Conservation (phyloP, 2,329 filamentous ascomycete genomes). For the Allantophomopsis cytisporea region DNA sequence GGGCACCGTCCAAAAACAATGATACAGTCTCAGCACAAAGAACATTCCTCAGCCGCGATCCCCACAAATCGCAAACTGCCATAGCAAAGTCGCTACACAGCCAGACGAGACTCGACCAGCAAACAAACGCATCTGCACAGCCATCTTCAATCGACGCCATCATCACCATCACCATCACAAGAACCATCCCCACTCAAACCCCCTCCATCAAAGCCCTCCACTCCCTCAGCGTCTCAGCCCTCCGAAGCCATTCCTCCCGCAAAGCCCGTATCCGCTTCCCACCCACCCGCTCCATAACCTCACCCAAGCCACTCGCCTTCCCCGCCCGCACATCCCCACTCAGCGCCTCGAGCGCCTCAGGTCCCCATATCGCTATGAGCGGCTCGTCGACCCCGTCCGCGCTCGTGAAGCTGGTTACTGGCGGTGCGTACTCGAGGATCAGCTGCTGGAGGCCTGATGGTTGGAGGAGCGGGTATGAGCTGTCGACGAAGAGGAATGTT, state of each 20-base stretch:
- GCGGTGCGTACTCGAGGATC: conserved; percentile 8
- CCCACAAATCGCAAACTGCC: too few species aligned
- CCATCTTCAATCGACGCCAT: too few species aligned
- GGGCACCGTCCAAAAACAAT: too few species aligned
- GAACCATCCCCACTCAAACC: too few species aligned
- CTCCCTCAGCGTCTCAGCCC: conserved; percentile 23
- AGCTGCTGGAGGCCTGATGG: conserved; percentile 15
- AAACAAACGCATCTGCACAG: too few species aligned
- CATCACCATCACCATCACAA: too few species aligned
- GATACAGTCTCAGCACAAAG: too few species aligned
- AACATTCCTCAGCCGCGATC: too few species aligned
- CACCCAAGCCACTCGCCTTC: conserved; percentile 6
- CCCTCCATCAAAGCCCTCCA: conserved; percentile 18
- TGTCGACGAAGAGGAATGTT: conserved; percentile 19
- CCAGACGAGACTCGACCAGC: too few species aligned
- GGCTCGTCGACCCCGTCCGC: conserved; percentile 18
- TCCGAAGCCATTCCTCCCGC: conserved; percentile 27
- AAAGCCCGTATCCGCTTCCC: conserved; percentile 9
- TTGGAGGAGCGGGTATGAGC: conserved; percentile 20
- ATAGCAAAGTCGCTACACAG: too few species aligned
- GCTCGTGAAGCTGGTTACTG: conserved; percentile 22
- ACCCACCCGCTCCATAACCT: conserved; percentile 7
- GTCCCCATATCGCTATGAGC: conserved; percentile 21
- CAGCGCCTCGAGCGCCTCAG: conserved; percentile 15
- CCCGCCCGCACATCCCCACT: conserved; percentile 7